phyloP scores from a whole-genome alignment of 2,329 filamentous ascomycete genomes.

The Colletotrichum navitas region DNA sequence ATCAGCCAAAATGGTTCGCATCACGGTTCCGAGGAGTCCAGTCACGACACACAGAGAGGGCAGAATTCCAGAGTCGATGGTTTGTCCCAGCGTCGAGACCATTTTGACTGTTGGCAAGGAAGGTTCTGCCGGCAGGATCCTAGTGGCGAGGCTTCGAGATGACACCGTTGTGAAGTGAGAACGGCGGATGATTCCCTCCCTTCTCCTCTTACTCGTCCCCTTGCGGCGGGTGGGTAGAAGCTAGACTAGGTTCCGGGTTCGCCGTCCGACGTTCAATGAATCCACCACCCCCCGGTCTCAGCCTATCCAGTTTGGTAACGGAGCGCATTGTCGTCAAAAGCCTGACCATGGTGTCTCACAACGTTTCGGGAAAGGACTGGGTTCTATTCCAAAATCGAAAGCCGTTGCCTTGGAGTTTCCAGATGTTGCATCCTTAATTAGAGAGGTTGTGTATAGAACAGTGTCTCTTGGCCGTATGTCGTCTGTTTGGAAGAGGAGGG shows the following conservation, averaged over 20 bases:
- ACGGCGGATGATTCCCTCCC: constrained; percentile 15
- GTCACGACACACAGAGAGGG: background rate
- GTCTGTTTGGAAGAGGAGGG: constrained; percentile 30
- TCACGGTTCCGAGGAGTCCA: background rate
- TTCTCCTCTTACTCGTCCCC: background rate
- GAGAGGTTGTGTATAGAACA: background rate
- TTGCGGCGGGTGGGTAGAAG: constrained; percentile 9
- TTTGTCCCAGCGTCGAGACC: constrained; percentile 11
- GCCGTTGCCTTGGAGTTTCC: background rate
- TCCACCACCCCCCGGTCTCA: constrained; percentile 7
- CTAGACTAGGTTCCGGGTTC: constrained; percentile 4
- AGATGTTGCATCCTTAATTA: background rate
- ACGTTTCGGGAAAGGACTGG: constrained; percentile 27
- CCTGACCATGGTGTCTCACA: constrained; percentile 31
- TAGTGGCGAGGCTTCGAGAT: constrained; percentile 23
- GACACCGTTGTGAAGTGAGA: constrained; percentile 26
- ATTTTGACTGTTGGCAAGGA: constrained; percentile 20
- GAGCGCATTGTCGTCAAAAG: constrained; percentile 28
- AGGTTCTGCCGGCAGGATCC: constrained; percentile 22
- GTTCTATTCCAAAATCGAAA: background rate
- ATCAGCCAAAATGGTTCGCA: background rate
- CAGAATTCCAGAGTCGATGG: constrained; percentile 8
- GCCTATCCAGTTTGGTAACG: constrained; percentile 20
- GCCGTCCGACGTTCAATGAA: constrained; percentile 24
- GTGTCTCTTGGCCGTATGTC: constrained; percentile 3